Conservation (phyloP, 2,329 filamentous ascomycete genomes). For the Calonectria pseudoturangicola region DNA sequence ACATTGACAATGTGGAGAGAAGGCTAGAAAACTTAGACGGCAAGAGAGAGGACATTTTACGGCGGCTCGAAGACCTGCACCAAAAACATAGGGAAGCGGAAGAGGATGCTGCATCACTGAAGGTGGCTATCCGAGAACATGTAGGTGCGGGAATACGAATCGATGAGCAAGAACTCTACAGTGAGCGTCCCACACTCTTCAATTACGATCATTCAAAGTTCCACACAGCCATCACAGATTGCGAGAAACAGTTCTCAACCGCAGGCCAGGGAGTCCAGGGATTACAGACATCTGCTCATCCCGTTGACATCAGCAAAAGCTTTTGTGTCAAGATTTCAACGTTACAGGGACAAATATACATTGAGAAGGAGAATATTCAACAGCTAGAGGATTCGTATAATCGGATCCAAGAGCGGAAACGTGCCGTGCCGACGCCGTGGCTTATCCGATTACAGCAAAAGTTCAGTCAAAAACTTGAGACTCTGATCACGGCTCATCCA, state of each 20-base stretch:
- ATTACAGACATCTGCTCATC: background rate
- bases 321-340: conserved; percentile 3
- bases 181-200: background rate
- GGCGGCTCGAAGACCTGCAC: background rate
- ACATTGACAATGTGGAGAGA: background rate
- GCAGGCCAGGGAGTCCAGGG: conserved; percentile 8
- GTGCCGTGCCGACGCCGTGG: conserved; percentile 27
- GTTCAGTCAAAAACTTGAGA: conserved; percentile 17
- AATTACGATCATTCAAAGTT: background rate
- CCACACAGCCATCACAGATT: background rate
- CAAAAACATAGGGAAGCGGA: conserved; percentile 16
- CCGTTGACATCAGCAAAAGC: background rate
- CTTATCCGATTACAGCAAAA: conserved; percentile 20
- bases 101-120: conserved; percentile 18
- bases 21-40: background rate
- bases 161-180: background rate
- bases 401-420: conserved; percentile 25
- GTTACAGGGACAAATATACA: conserved; percentile 20
- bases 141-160: background rate
- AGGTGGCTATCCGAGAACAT: conserved; percentile 25
- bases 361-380: conserved; percentile 27
- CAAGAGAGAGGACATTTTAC: conserved; percentile 1
- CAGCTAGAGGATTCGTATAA: conserved; percentile 10
- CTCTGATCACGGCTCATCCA: background rate
- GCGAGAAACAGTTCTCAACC: background rate